A percentile compares a stretch with the other conserved stretches of the same genome.
These are phyloP conservation scores for Tuber umbilicatum DNA, from an alignment of 495 filamentous ascomycete species.

Conservation along the genomic window DNA sequence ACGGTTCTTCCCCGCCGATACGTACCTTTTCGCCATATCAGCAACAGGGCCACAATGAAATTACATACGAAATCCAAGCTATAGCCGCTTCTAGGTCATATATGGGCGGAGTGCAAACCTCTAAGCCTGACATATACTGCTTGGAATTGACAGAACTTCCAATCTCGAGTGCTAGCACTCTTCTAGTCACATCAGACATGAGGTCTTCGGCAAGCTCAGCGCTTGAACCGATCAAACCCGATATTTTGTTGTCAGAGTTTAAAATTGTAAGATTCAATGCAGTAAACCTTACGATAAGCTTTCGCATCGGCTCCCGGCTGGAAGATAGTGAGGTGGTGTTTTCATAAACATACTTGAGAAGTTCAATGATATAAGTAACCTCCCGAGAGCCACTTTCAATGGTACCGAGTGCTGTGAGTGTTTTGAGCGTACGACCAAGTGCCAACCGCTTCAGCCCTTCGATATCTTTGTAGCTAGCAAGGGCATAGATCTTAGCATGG, in stretches of 20 bases:
- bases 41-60: not conserved
- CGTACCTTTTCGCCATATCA: not conserved
- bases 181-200: slow-evolving; percentile 2
- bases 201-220: not conserved
- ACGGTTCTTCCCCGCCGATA: not conserved
- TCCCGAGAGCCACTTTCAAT: not conserved
- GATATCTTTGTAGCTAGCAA: slow-evolving; percentile 21
- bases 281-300: slow-evolving; percentile 9
- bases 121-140: not conserved
- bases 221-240: not conserved
- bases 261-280: not conserved
- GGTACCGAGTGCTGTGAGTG: slow-evolving; percentile 10
- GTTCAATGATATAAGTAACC: not conserved
- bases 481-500: slow-evolving; percentile 20
- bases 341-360: slow-evolving; percentile 18
- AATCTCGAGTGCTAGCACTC: not conserved
- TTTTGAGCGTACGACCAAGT: slow-evolving; percentile 2
- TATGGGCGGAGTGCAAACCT: not conserved
- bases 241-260: not conserved
- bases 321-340: slow-evolving; percentile 7
- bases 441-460: not conserved
- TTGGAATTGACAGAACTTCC: not conserved
- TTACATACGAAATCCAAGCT: not conserved
- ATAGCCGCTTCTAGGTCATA: not conserved
- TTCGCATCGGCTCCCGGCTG: slow-evolving; percentile 11